These are phyloP conservation scores for Termitomyces sp. DNA, from an alignment of 768 basidiomycete species.

Conservation along the genomic window DNA sequence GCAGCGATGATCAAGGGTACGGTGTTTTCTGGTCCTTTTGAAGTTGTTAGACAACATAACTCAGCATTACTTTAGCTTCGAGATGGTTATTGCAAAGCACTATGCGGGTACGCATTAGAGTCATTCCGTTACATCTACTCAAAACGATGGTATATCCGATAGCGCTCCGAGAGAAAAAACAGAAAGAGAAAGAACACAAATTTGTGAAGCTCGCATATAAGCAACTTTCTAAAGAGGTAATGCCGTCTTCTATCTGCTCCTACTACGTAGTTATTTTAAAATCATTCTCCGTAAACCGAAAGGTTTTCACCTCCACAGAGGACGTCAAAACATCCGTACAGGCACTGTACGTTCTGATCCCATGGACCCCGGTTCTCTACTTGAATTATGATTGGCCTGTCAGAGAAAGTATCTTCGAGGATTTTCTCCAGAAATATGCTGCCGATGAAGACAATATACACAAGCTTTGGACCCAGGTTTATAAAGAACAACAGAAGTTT, in stretches of 20 bases:
- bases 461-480: constrained; percentile 20
- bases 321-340: constrained; percentile 12
- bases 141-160: background rate
- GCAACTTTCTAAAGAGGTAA: constrained; percentile 20
- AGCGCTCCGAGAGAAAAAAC: constrained; percentile 19
- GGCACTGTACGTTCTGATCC: constrained; percentile 12
- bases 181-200: constrained; percentile 19
- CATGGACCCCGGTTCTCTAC: background rate
- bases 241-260: background rate
- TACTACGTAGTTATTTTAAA: background rate
- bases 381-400: background rate
- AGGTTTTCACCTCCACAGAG: constrained; percentile 16
- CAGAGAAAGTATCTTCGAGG: constrained; percentile 20
- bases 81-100: constrained; percentile 16
- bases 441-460: constrained; percentile 23
- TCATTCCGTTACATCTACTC: background rate
- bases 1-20: constrained; percentile 20
- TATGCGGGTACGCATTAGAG: constrained; percentile 15
- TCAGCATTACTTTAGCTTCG: constrained; percentile 7
- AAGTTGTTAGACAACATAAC: background rate
- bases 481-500: constrained; percentile 21
- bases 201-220: constrained; percentile 18
- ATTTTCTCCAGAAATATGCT: constrained; percentile 22
- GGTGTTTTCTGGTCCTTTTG: background rate
- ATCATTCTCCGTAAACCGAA: background rate